Evolutionary conservation across 1,139 yeast genomes (phyloP), one percentile per base, ranked within the genome.

Genomic region (Hansenula lynferdii): DNA sequence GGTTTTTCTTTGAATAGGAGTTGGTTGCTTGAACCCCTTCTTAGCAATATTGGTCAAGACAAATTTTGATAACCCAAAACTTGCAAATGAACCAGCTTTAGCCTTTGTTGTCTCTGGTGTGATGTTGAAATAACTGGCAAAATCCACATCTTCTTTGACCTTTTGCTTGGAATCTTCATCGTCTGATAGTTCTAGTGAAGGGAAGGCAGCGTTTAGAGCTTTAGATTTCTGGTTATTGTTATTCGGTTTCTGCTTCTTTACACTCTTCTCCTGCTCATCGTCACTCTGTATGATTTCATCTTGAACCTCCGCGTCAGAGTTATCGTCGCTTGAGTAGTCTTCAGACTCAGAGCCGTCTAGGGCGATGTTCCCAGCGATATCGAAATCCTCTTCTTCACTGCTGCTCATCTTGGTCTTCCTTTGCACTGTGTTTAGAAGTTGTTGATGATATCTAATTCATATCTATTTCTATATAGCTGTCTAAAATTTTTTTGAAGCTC

Each of bases 1-100:
- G 4, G 98, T 82, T 58, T 90, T 90, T 47, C 98, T 73, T 64
- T 94, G 99, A 59, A 94, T 94, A 2, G 99, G 98, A 0, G 99
- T 94, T 9, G 99, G 98, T 50, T 85, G 95, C 52, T 80, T 83
- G 65, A 80, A 94, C 16, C 99, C 99, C 57, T 87, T 90, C 47
- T 79, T 80, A 40, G 78, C 61, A 41, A 94, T 84, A 53, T 89
- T 92, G 29, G 70, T 63, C 40, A 89, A 61, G 12, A 90, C 61
- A 42, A 74, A 69, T 54, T 83, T 84, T 19, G 95, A 82, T 39
- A 94, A 70, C 2, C 97, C 98, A 66, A 92, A 83, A 31, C 95
- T 84, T 8, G 87, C 87, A 67, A 90, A 90, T 27, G 95, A 75
- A 32, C 96, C 95, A 42, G 77, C 78, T 58, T 85, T 86, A 40